Conservation (phyloP, 2,329 filamentous ascomycete genomes). For the Sclerotinia sclerotiorum region DNA sequence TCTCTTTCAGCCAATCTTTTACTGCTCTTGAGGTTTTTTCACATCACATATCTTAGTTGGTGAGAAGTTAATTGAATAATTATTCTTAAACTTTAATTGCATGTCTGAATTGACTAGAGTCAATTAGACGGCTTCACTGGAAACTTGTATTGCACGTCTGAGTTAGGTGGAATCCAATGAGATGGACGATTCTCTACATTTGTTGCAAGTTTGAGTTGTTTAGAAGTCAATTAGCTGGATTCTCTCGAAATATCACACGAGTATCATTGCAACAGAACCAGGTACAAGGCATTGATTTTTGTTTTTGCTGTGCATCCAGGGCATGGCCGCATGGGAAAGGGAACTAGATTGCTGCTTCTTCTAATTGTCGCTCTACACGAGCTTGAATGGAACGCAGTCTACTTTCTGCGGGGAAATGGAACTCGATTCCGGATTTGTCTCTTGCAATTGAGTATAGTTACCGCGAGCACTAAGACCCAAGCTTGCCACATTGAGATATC, state of each 20-base stretch:
- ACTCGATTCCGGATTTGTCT: too few relatives aligned
- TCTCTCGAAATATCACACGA: not conserved
- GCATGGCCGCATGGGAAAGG: too few relatives aligned
- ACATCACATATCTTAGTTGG: too few relatives aligned
- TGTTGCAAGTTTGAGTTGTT: not conserved
- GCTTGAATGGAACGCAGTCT: too few relatives aligned
- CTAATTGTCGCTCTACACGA: too few relatives aligned
- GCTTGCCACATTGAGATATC: not conserved
- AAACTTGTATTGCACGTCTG: not conserved
- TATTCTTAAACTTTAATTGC: not conserved
- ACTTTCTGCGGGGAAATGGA: too few relatives aligned
- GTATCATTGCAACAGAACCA: not conserved
- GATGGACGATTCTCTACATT: not conserved
- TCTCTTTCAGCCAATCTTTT: not conserved
- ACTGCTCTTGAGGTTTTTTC: too few relatives aligned
- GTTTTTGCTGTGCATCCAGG: too few relatives aligned
- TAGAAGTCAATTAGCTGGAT: not conserved
- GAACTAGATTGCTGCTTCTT: too few relatives aligned
- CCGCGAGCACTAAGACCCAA: not conserved
- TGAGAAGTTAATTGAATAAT: too few relatives aligned
- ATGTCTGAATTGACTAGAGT: not conserved
- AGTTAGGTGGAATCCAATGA: too few relatives aligned
- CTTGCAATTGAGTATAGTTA: not conserved
- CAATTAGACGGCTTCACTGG: fast-evolving
- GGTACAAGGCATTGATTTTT: too few relatives aligned